Evolutionary conservation across 129 eudicot species (phyloP).

Genomic region (Rutidosis leptorrhynchoides): DNA sequence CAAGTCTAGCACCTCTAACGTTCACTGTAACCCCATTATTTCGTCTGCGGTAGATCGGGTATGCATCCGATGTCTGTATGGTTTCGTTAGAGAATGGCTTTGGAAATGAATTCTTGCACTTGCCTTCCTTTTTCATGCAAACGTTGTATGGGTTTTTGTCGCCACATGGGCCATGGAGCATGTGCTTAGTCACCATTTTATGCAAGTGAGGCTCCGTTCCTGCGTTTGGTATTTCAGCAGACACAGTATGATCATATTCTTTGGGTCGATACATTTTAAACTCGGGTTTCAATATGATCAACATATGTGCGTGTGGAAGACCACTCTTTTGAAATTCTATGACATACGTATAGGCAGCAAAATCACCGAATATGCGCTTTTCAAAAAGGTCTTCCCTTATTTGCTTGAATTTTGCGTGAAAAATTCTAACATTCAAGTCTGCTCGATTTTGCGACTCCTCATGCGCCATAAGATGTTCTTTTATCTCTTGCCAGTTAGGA

Average conservation of each 20-base stretch:
- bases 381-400: background rate
- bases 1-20: background rate
- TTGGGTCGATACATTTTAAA: slow-evolving; percentile 13
- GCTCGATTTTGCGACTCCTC: background rate
- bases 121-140: background rate
- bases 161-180: slow-evolving; percentile 43
- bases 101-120: slow-evolving; percentile 1
- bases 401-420: background rate
- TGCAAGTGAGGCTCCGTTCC: slow-evolving; percentile 4
- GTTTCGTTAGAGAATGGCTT: background rate
- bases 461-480: background rate
- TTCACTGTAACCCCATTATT: background rate
- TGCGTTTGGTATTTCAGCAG: slow-evolving; percentile 28
- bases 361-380: background rate
- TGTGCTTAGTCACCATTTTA: slow-evolving; percentile 18
- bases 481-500: slow-evolving; percentile 28
- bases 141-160: background rate
- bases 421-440: background rate
- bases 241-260: slow-evolving; percentile 15
- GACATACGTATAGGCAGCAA: background rate
- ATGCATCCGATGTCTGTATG: background rate
- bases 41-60: background rate
- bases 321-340: background rate
- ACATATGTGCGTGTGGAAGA: background rate
- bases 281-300: slow-evolving; percentile 24